A percentile compares a stretch with the other conserved stretches of the same genome.
Evolutionary conservation across 768 basidiomycete species (phyloP).

Genomic region (Hortiboletus flavorubellus): DNA sequence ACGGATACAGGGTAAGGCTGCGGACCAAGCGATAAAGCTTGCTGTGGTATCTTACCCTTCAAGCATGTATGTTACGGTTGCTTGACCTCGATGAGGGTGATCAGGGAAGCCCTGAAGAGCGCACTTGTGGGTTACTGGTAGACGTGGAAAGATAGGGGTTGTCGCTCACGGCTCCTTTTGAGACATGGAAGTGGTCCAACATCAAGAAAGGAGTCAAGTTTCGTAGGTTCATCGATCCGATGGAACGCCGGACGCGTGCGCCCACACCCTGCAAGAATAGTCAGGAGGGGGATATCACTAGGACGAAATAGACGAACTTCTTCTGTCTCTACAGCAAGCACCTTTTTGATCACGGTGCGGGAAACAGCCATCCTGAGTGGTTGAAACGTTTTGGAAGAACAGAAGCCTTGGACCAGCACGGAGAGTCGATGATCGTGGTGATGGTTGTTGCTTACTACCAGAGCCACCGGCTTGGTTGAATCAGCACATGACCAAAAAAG

Average conservation of each 20-base stretch:
- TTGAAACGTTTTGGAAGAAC: not conserved
- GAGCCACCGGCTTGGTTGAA: not conserved
- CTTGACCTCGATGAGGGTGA: conserved; percentile 90
- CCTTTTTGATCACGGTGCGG: conserved; percentile 70
- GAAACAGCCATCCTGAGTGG: conserved; percentile 39
- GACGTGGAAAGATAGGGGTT: not conserved
- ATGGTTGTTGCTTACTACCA: not conserved
- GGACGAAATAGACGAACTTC: conserved; percentile 45
- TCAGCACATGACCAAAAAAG: conserved; percentile 8
- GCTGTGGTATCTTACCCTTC: conserved; percentile 50
- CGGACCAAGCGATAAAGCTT: not conserved
- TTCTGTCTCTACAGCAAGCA: conserved; percentile 69
- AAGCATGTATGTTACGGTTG: conserved; percentile 86
- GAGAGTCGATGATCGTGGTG: not conserved
- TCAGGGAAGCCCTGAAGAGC: conserved; percentile 77
- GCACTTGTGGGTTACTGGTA: not conserved
- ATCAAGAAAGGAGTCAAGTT: conserved; percentile 92
- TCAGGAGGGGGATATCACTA: not conserved
- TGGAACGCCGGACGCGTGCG: conserved; percentile 80
- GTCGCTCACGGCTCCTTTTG: conserved; percentile 59
- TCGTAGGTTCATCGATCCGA: conserved; percentile 68
- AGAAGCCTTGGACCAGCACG: not conserved
- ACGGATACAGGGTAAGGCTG: not conserved
- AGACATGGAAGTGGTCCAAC: conserved; percentile 79
- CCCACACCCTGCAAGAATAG: conserved; percentile 58